Base-by-base conservation (phyloP, 495 filamentous ascomycete species). In the Aspergillus kassunensis region DNA sequence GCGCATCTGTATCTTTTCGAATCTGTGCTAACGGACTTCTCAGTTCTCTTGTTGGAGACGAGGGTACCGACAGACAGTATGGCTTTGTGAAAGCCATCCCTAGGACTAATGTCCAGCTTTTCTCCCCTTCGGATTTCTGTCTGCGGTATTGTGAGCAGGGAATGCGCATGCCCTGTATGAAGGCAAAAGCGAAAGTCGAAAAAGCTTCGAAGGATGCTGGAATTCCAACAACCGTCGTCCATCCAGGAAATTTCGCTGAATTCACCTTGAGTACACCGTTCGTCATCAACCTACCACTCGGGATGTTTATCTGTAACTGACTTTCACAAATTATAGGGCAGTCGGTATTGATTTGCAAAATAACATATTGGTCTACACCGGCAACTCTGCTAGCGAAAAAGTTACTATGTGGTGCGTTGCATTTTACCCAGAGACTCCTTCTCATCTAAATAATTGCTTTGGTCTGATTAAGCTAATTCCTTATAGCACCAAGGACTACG, bases 1-100 rank as follows among this genome's bases (percentile, higher is more conserved):
- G 8, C 15, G 24, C 21, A 39, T 37, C 21, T 25, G 18, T 30
- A 44, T 16, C 6, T 15, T 29, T 35, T 44, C 36, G n/a, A 24
- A 36, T 37, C 15, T 35, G 20, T 50, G 10, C 33, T 35, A 50
- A 52, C 39, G 13, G 23, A 35, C 12, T 6, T 4, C 10, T 18
- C 16, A 64, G 61, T 27, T 64, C 49, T 12, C 55, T 64, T 15
- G 58, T 64, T 23, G 61, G 61, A 13, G 23, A 57, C 16, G 55
- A 51, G 15, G 58, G 53, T 15, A 35, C 52, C 41, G 6, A 13
- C 6, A 29, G 33, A 27, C 53, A 64, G 30, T 36, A 61, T 35
- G 42, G 33, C 12, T 44, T 64, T 12, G 48, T 64, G 12, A 45
- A 57, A 16, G 61, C 58, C 15, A 57, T 64, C 23, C 55, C 61